A percentile compares a stretch with the other conserved stretches of the same genome.
phyloP scores from a whole-genome alignment of 2,329 filamentous ascomycete species.

The Fusarium napiforme region DNA sequence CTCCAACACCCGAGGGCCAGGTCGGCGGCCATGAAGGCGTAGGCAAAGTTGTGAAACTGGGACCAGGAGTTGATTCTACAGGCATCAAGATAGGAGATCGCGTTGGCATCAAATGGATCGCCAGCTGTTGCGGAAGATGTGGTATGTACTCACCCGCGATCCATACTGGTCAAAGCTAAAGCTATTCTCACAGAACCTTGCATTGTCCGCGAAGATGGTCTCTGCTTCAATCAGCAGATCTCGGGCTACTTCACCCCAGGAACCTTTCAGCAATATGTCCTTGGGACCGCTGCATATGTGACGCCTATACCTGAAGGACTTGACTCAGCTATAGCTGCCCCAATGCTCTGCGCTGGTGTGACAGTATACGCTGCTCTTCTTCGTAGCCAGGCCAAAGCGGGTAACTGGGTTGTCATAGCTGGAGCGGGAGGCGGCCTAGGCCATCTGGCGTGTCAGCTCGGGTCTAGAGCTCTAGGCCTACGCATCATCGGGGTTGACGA shows the following conservation, averaged over 20 bases:
- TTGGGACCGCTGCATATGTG: not conserved
- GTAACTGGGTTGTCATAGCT: not conserved
- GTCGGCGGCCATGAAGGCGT: not conserved
- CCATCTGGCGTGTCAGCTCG: not conserved
- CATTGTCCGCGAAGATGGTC: not conserved
- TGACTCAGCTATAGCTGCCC: not conserved
- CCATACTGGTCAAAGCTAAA: not conserved
- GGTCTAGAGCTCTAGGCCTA: not conserved
- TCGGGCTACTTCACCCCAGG: not conserved
- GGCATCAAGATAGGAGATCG: not conserved
- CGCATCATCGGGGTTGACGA: fast-evolving
- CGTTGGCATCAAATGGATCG: not conserved
- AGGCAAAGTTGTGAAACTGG: fast-evolving
- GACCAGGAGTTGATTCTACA: not conserved
- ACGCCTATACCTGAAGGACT: not conserved
- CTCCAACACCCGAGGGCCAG: not conserved
- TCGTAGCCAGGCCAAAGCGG: not conserved
- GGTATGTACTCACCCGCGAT: not conserved
- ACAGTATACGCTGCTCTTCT: not conserved
- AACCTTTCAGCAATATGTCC: not conserved
- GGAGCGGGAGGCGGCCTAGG: not conserved
- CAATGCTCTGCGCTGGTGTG: not conserved
- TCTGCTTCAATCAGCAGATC: not conserved
- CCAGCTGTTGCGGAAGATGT: not conserved
- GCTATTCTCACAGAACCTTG: not conserved